Evolutionary conservation across 2,329 filamentous ascomycete species (phyloP), one percentile per base, ranked within the genome.

Genomic region (Tolypocladium tundrense): DNA sequence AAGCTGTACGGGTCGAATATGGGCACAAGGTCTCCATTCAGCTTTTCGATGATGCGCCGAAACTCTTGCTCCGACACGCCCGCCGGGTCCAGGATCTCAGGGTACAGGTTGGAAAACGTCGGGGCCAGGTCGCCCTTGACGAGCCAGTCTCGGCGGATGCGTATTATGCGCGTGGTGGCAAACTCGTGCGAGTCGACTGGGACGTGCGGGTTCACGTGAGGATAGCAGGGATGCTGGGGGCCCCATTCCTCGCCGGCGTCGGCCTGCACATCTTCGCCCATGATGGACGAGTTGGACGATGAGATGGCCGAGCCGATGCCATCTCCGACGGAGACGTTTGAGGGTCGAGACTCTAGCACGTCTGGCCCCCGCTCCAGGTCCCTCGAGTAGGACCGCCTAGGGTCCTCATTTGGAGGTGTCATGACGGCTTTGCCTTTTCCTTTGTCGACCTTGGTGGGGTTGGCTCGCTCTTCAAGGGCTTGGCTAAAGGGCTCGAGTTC

Each of bases 21-120:
- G n/a, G 81, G 81, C 43, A 88, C 76, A 19, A 97, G 75, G 62
- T 90, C 85, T 14, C 82, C 75, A 68, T 99, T 99, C 57, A 97
- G 80, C 66, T 86, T 88, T 59, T 91, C 85, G 57, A 99, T 84
- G 37, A 97, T 76, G 13, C 80, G 79, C 4, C 94, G 85, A 68
- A 99, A 99, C 65, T 96, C 90, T 59, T 87, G 86, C 71, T 99
- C 94, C 1, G 84, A 81, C 50, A 99, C 75, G 39, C 92, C 84
- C 0, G 84, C 84, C 0, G 91, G 90, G 63, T 97, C 92, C 9
- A 99, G 78, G 59, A 99, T 96, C 69, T 99, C 94, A 0, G 94
- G 94, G 67, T 99, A 99, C 3, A 97, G 79, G 66, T 97, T 97
- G 19, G 90, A 94, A 69, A 95, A 97, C 0, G 92, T 91, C 0